Evolutionary conservation across 2,329 filamentous ascomycete genomes (phyloP), one percentile per base, ranked within the genome.

Genomic region (Penicillium sp.): DNA sequence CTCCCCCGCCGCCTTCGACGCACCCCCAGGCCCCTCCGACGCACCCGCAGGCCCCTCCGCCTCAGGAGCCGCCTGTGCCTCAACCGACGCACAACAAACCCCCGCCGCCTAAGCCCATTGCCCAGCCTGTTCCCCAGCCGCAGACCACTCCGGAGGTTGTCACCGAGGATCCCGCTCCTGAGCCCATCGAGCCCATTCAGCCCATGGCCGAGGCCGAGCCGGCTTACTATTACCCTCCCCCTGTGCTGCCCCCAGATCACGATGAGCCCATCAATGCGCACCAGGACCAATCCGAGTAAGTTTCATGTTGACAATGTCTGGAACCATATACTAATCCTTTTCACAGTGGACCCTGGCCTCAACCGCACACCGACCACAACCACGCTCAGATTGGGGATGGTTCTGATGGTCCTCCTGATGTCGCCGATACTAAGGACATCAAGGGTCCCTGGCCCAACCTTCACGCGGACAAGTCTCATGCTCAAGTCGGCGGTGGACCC

Each of bases 371-470:
- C 23, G 49, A 55, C 20, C 28, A 53, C 13, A 38, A 29, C 27
- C 47, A 52, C 6, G 52, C 38, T 13, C 54, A 56, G 35, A 43
- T 52, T 40, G 52, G 52, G 13, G 49, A 56, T 37, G 52, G 49
- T 7, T 39, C 41, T 2, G 39, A 54, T 42, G 47, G 49, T 20
- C 44, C 44, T 1, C 44, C 52, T 4, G 45, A 47, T 27, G 24
- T 44, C 31, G 46, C 46, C 6, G 24, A 49, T 13, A 44, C 46
- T 3, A 10, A 49, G 41, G 46, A 49, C 25, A 33, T 25, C 20
- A 44, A 44, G 32, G 46, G 41, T 15, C 29, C 47, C 4, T 57
- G 54, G 54, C 55, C 52, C 15, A 49, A 50, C 29, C 28, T 52
- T 6, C 44, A 53, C 45, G 44, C 28, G 15, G 52, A 57, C 45